These are phyloP conservation scores for Xylaria sp. DNA, from an alignment of 2,329 filamentous ascomycete genomes.

Conservation along the genomic window DNA sequence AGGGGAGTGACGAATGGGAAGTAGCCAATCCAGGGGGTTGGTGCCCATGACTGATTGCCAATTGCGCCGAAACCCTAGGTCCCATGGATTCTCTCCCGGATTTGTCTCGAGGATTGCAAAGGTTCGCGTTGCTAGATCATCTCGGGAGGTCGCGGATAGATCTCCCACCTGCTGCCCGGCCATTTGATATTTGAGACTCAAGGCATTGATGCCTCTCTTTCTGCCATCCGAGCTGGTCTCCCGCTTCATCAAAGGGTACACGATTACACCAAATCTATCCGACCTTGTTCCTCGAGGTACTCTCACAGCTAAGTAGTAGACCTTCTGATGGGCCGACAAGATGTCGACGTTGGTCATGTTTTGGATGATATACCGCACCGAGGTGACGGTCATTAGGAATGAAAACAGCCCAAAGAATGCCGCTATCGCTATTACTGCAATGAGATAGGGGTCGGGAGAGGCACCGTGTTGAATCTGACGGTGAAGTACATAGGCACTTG, in stretches of 20 bases:
- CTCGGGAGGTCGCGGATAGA: constrained; percentile 47
- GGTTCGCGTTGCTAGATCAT: constrained; percentile 65
- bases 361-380: constrained; percentile 72
- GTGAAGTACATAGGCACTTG: constrained; percentile 71
- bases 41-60: constrained; percentile 83
- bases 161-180: constrained; percentile 27
- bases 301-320: constrained; percentile 79
- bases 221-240: constrained; percentile 15
- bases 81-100: constrained; percentile 85
- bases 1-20: constrained; percentile 80
- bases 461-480: constrained; percentile 58
- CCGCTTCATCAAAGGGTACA: constrained; percentile 63
- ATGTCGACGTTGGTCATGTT: constrained; percentile 90
- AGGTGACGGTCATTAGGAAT: constrained; percentile 78
- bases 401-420: constrained; percentile 84
- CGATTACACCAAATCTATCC: constrained; percentile 61
- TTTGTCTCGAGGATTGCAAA: constrained; percentile 83
- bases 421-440: constrained; percentile 72
- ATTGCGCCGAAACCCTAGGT: constrained; percentile 76
- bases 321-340: constrained; percentile 67
- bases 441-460: constrained; percentile 66
- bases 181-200: constrained; percentile 28
- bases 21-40: constrained; percentile 77
- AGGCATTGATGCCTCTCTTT: constrained; percentile 13
- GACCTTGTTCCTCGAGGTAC: constrained; percentile 64